Conservation (phyloP, 306 rosid species). For the Vigna angularis region DNA sequence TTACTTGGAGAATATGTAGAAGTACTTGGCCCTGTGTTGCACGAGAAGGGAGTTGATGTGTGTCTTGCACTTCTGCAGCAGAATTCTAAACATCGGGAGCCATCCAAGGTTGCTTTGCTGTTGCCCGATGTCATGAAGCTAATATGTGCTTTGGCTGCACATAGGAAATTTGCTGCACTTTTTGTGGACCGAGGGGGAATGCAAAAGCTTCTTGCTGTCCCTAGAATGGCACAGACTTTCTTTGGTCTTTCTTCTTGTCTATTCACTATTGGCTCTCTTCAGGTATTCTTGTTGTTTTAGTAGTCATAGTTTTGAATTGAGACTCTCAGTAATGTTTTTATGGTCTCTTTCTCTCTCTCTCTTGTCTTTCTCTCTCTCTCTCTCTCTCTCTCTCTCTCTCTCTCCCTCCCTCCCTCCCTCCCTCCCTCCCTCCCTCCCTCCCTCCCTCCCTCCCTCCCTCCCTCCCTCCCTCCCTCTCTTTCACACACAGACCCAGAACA, state of each 20-base stretch:
- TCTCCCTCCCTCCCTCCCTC: background rate
- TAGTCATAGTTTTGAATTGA: slow-evolving; percentile 12
- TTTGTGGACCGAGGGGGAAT: slow-evolving; percentile 98
- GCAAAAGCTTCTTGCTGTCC: slow-evolving; percentile 93
- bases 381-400: background rate
- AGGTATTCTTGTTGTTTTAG: slow-evolving; percentile 57
- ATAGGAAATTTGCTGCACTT: slow-evolving; percentile 91
- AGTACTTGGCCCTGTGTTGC: slow-evolving; percentile 98
- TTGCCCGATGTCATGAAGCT: slow-evolving; percentile 96
- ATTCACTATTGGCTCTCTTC: slow-evolving; percentile 93
- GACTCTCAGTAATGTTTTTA: slow-evolving; percentile 7
- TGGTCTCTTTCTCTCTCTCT: background rate
- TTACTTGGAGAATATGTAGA: slow-evolving; percentile 96
- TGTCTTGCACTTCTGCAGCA: slow-evolving; percentile 86
- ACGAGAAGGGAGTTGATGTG: slow-evolving; percentile 94
- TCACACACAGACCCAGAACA: background rate
- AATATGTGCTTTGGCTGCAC: slow-evolving; percentile 96
- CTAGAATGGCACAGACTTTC: slow-evolving; percentile 81
- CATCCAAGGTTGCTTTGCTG: slow-evolving; percentile 69
- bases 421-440: background rate
- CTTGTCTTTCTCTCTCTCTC: background rate
- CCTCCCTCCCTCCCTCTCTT: background rate
- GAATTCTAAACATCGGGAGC: slow-evolving; percentile 72
- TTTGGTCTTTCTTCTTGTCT: slow-evolving; percentile 94
- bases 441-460: background rate